Evolutionary conservation across 1,284 basidiomycete species (phyloP), one percentile per base, ranked within the genome.

Genomic region (Schizophyllum amplum): DNA sequence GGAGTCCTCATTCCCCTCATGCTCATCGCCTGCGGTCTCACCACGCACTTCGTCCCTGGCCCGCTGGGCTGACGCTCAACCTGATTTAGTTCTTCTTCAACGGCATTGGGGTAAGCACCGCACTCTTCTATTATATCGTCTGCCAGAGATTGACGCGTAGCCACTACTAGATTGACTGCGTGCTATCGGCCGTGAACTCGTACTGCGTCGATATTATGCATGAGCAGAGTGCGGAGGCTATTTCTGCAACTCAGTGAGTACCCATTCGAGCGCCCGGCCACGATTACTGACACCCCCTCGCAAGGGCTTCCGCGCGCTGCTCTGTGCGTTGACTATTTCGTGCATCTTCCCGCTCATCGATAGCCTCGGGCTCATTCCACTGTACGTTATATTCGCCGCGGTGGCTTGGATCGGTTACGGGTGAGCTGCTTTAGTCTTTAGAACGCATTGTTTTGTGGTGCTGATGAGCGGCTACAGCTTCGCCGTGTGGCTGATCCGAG

Each of bases 151-250:
- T 67, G 1, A 21, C 68, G 13, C n/a, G 21, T 66, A 13, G 66
- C 64, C 9, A 15, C 22, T 20, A 20, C 15, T 46, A 62, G 64
- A 56, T 67, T 23, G 62, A 68, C 50, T 55, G 65, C 56, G 64
- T 66, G 2, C 56, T 68, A 5, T 61, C 61, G 26, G 64, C 67
- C 23, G 57, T 51, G 11, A 54, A 54, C 5, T 33, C 27, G 27
- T 69, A 69, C 51, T 15, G 47, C n/a, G 64, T 68, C 4, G 68
- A 69, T 58, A 61, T 67, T 15, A 54, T 68, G 59, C 73, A 72
- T 55, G 62, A 63, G 4, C 65, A 72, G 4, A 72, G 70, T 51
- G 72, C 74, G 0, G 74, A 77, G 61, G 70, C 71, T 6, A 65
- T 69, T 56, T 66, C 67, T 26, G 67, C 59, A 4, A 63, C 47